Evolutionary conservation across 148 eudicot species (phyloP).

Genomic region (Vaccinium darrowii): DNA sequence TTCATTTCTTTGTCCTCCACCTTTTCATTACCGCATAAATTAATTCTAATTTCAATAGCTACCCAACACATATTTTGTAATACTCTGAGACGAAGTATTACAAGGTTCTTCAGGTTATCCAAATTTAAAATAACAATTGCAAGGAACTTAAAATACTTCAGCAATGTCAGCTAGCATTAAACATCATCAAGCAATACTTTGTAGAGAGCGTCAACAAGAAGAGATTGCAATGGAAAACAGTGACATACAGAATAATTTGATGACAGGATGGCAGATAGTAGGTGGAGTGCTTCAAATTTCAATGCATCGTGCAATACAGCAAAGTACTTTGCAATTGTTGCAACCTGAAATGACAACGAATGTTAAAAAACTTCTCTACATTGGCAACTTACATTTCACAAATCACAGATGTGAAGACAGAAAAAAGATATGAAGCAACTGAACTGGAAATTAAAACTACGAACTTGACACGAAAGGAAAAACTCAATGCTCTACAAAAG

Average conservation of each 20-base stretch:
- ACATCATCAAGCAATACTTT: neutral
- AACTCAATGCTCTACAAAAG: neutral
- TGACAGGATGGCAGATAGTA: slow-evolving; percentile 58
- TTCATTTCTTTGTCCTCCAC: neutral
- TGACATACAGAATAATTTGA: slow-evolving; percentile 60
- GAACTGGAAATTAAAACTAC: slow-evolving; percentile 9
- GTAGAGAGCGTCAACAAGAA: neutral
- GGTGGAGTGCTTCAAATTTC: slow-evolving; percentile 79
- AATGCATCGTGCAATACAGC: slow-evolving; percentile 70
- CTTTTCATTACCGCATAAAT: neutral
- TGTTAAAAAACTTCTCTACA: neutral
- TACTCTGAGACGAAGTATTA: neutral
- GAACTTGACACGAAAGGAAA: neutral
- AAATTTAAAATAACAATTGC: neutral
- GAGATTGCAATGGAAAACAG: slow-evolving; percentile 1
- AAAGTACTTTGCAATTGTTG: slow-evolving; percentile 57
- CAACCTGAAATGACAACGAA: slow-evolving; percentile 50
- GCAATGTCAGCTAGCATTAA: neutral
- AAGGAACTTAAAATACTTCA: neutral
- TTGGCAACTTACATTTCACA: neutral
- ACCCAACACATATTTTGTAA: neutral
- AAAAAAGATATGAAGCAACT: neutral
- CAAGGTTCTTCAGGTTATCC: neutral
- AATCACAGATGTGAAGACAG: neutral
- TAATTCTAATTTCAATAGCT: neutral